Conservation (phyloP, 2,329 filamentous ascomycete species). For the Sporothrix inflata region DNA sequence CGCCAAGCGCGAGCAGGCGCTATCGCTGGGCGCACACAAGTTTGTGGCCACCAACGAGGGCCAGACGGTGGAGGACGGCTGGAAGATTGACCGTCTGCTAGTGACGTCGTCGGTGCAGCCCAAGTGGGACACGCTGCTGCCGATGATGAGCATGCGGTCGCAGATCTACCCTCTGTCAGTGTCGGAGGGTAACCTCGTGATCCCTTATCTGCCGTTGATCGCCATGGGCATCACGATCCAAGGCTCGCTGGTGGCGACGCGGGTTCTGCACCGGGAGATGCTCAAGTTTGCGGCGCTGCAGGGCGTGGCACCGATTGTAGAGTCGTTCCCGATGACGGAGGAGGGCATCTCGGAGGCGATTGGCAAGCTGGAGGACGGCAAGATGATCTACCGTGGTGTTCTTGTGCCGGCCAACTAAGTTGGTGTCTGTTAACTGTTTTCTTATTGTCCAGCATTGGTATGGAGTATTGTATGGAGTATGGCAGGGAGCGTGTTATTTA, state of each 20-base stretch:
- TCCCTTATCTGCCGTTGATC: constrained; percentile 1
- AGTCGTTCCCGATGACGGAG: constrained; percentile 19
- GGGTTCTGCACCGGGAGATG: constrained; percentile 11
- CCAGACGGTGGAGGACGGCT: constrained; percentile 10
- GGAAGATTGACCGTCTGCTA: constrained; percentile 17
- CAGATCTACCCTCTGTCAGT: constrained; percentile 21
- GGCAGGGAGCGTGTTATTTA: too few species aligned
- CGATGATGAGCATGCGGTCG: constrained; percentile 17
- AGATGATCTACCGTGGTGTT: constrained; percentile 17
- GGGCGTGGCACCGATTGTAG: background rate
- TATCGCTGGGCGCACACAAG: constrained; percentile 17
- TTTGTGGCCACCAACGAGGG: constrained; percentile 20
- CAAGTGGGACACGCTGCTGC: constrained; percentile 7
- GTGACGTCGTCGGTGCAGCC: constrained; percentile 20
- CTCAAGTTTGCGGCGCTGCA: constrained; percentile 20
- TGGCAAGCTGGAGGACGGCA: constrained; percentile 18
- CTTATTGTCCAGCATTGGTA: too few species aligned
- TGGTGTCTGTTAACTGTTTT: too few species aligned
- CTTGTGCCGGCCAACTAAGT: background rate
- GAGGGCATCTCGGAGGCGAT: constrained; percentile 4
- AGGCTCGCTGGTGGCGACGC: constrained; percentile 7
- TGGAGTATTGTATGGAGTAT: too few species aligned
- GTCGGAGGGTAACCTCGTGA: background rate
- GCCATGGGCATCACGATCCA: constrained; percentile 10
- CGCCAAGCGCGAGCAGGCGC: constrained; percentile 8